Conservation (phyloP, 2,329 filamentous ascomycete species). For the Pseudogymnoascus sp. region DNA sequence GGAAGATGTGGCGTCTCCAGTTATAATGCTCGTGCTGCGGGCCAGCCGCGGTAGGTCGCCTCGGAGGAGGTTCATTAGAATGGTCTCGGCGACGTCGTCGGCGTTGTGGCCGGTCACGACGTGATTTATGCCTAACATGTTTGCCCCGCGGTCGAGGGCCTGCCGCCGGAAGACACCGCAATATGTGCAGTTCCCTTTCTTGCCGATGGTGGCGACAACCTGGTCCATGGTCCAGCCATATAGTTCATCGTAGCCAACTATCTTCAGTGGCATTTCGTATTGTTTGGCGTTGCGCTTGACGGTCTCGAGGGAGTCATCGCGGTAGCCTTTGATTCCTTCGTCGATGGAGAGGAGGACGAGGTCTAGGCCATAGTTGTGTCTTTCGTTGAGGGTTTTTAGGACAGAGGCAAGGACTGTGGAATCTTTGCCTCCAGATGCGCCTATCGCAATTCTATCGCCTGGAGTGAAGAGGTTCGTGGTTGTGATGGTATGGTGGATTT, state of each 20-base stretch:
- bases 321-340: conserved; percentile 93
- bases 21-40: conserved; percentile 85
- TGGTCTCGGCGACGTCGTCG: conserved; percentile 93
- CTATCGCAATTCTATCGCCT: conserved; percentile 86
- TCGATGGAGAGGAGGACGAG: conserved; percentile 86
- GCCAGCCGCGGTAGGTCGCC: conserved; percentile 84
- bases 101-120: conserved; percentile 97
- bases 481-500: conserved; percentile 87
- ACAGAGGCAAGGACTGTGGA: conserved; percentile 93
- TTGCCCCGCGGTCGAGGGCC: conserved; percentile 85
- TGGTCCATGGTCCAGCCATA: conserved; percentile 99
- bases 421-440: conserved; percentile 94
- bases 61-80: conserved; percentile 91
- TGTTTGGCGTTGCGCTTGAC: conserved; percentile 89
- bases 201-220: conserved; percentile 90
- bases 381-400: conserved; percentile 86
- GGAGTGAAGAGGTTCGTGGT: conserved; percentile 71
- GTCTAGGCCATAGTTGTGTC: conserved; percentile 77
- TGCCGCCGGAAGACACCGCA: conserved; percentile 94
- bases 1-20: conserved; percentile 65
- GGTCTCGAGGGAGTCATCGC: conserved; percentile 92
- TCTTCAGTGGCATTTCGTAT: conserved; percentile 85
- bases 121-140: conserved; percentile 77
- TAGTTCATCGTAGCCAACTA: conserved; percentile 85
- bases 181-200: conserved; percentile 98